Evolutionary conservation across 2,329 filamentous ascomycete genomes (phyloP), one percentile per base, ranked within the genome.

Genomic region (Fusarium sp.): DNA sequence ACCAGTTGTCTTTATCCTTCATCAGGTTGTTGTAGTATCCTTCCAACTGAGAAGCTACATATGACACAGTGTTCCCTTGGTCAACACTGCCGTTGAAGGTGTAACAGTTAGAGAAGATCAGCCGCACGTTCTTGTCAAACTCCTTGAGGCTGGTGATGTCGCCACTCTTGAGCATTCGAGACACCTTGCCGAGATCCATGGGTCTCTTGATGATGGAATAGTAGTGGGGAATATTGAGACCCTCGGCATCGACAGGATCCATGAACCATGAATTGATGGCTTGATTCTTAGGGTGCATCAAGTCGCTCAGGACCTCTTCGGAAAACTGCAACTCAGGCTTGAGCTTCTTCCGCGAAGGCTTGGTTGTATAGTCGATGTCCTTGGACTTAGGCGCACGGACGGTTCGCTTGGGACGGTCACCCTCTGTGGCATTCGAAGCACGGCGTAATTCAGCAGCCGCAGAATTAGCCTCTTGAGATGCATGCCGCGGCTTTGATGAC

Each of bases 121-220:
- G 87, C 49, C 89, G 87, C 56, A 97, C 88, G 75, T 97, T 94
- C 61, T 87, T 87, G 75, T 97, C 92, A 73, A 98, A 94, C 45
- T 98, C 94, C 78, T 94, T 94, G 1, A 93, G 86, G 58, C 87
- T 93, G 70, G 89, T 87, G 76, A 98, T 98, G 57, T 94, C 88
- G 26, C 94, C 94, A 14, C 85, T 84, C 71, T 91, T 89, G 40
- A 98, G 85, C 80, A 97, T 97, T 42, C 86, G 85, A 36, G 88
- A 85, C 76, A 97, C 92, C n/a, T 93, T 97, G 17, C 87, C 85
- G 50, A 98, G 84, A 78, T 99, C 95, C 95, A 98, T 99, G 1
- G 96, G 96, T 77, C 94, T 94, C 84, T 97, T 98, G 82, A 99
- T 94, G 65, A 98, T 85, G 75, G 92, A 94, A 78, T 96, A 93